A percentile compares a stretch with the other conserved stretches of the same genome.
Conservation (phyloP, 257 asterid species). For the Solanum microdontum region DNA sequence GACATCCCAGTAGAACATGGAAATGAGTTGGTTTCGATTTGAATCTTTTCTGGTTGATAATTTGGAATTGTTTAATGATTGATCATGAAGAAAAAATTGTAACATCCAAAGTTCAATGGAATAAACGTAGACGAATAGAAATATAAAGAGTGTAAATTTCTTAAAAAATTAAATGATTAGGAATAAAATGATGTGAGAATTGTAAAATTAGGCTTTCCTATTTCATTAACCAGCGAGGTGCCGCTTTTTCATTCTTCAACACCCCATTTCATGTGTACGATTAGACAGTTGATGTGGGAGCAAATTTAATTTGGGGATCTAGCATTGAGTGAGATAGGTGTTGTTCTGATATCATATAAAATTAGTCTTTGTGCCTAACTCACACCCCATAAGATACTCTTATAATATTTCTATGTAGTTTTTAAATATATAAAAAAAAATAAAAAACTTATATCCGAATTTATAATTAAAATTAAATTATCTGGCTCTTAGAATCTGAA, state of each 20-base stretch:
- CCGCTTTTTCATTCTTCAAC: too few relatives aligned
- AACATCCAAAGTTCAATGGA: neutral
- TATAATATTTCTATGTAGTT: neutral
- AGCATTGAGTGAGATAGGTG: too few relatives aligned
- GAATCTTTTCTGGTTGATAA: neutral
- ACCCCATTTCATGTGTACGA: too few relatives aligned
- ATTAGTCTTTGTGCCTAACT: too few relatives aligned
- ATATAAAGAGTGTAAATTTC: neutral
- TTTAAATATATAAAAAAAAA: neutral
- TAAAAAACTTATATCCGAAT: too few relatives aligned
- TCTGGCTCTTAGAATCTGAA: neutral
- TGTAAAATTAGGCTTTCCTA: neutral
- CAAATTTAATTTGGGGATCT: too few relatives aligned
- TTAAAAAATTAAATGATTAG: neutral
- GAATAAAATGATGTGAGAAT: neutral
- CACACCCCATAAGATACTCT: neutral
- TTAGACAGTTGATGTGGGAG: too few relatives aligned
- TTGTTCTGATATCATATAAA: too few relatives aligned
- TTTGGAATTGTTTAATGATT: neutral
- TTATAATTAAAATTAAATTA: neutral
- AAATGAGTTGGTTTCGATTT: neutral
- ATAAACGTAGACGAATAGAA: neutral
- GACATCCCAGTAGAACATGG: neutral
- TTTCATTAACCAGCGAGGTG: too few relatives aligned
- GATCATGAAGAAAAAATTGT: neutral